Evolutionary conservation across 2,329 filamentous ascomycete species (phyloP).

Genomic region (Leptographium wingfieldii): DNA sequence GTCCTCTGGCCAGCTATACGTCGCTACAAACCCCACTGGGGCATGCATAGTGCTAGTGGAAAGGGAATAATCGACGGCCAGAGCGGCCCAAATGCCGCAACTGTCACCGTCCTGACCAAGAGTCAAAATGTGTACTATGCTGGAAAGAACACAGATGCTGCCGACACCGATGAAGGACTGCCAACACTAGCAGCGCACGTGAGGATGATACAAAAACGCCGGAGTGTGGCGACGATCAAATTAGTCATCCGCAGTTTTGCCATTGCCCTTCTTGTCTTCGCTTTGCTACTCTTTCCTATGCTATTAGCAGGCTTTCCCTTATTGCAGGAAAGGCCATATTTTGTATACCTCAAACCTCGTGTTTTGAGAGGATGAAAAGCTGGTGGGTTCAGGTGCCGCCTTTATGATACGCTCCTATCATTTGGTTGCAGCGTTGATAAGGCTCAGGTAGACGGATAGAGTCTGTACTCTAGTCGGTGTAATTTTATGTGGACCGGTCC

Average conservation of each 20-base stretch:
- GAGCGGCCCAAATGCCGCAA: conserved; percentile 9
- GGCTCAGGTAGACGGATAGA: too few species aligned
- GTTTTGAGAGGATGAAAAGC: too few species aligned
- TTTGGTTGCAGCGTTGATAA: too few species aligned
- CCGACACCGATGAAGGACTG: conserved; percentile 6
- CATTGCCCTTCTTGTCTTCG: background rate
- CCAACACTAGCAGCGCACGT: conserved; percentile 11
- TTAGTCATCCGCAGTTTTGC: background rate
- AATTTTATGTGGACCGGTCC: background rate
- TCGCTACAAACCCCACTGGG: conserved; percentile 15
- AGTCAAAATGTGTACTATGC: conserved; percentile 19
- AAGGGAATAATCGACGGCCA: background rate
- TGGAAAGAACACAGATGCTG: conserved; percentile 10
- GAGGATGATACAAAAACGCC: background rate
- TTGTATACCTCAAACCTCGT: too few species aligned
- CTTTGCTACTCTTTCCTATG: background rate
- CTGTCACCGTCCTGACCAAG: conserved; percentile 14
- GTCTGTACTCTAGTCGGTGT: background rate
- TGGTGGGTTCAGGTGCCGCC: too few species aligned
- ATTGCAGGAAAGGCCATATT: background rate
- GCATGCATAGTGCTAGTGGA: background rate
- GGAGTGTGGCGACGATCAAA: background rate
- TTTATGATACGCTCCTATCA: too few species aligned
- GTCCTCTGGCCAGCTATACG: conserved; percentile 18
- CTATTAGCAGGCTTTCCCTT: background rate